These are phyloP conservation scores for Dothideomycetes sp. DNA, from an alignment of 2,329 filamentous ascomycete species.

Conservation along the genomic window DNA sequence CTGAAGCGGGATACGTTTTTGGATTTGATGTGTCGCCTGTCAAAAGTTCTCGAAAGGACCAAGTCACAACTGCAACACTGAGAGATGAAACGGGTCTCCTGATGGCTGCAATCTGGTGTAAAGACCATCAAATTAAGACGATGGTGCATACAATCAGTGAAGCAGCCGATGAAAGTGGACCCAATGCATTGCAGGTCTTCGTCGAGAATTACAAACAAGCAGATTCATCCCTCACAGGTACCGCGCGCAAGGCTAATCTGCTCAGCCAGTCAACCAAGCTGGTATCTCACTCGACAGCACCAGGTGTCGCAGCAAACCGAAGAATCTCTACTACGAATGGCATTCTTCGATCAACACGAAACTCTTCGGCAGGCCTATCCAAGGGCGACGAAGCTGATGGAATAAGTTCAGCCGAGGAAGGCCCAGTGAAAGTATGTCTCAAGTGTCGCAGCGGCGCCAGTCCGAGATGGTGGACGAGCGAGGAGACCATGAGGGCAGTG, in stretches of 20 bases:
- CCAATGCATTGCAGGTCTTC: conserved; percentile 77
- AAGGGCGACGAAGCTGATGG: conserved; percentile 23
- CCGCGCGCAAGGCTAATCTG: conserved; percentile 82
- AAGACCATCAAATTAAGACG: conserved; percentile 65
- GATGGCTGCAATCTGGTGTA: conserved; percentile 83
- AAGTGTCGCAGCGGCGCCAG: conserved; percentile 55
- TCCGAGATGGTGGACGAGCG: conserved; percentile 45
- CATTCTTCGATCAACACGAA: conserved; percentile 25
- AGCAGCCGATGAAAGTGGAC: conserved; percentile 57
- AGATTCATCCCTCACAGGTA: conserved; percentile 80
- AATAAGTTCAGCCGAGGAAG: conserved; percentile 25
- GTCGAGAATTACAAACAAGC: conserved; percentile 90
- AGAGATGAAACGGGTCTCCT: conserved; percentile 74
- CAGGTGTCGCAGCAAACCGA: conserved; percentile 25
- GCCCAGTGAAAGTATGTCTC: conserved; percentile 30
- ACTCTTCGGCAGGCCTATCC: conserved; percentile 23
- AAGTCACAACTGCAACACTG: conserved; percentile 68
- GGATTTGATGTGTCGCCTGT: conserved; percentile 87
- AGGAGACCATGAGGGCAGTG: conserved; percentile 3
- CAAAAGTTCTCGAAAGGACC: conserved; percentile 78
- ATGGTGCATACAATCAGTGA: conserved; percentile 73
- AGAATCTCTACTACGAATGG: conserved; percentile 32
- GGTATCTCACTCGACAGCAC: conserved; percentile 26
- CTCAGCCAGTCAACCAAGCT: conserved; percentile 56
- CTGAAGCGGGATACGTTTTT: conserved; percentile 69